Base-by-base conservation (phyloP, 139 green algal genomes). In the Chlamydomonas applanata region DNA sequence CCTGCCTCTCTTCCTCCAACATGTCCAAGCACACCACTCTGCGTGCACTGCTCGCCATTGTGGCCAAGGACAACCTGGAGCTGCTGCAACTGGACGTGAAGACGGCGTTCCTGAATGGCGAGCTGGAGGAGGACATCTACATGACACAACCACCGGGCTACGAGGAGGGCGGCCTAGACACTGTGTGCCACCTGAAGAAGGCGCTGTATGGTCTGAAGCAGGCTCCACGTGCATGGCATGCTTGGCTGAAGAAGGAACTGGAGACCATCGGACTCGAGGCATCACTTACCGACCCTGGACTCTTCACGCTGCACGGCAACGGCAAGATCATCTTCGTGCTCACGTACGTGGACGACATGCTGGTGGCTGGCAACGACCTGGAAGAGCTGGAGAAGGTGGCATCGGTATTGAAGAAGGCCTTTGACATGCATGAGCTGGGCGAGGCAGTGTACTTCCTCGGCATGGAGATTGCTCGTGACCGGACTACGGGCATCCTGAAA, bases 161-260 rank as follows among this genome's bases (percentile, higher is more conserved):
- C 53, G 40, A 69, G 5, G 4, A 74, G 29, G 67, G 49, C 0
- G 64, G 40, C 13, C 20, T 4, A 3, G 24, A 25, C 22, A 19
- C 49, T 27, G 54, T 13, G 20, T 78, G 73, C 54, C n/a, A n/a
- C n/a, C n/a, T n/a, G n/a, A n/a, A n/a, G n/a, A n/a, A n/a, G n/a
- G n/a, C n/a, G n/a, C n/a, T 88, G 1, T 88, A 90, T 53, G 82
- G 85, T 0, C 66, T 90, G 4, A 77, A 78, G 25, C 85, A 88
- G 69, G 82, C 85, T 29, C 76, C 78, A 13, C 69, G 85, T 25
- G 72, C 73, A 0, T 90, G 85, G 82, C 57, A 90, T 35, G 63
- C 56, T 4, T 35, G 68, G n/a, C 69, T 84, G 4, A 80, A 80
- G 34, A 34, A 56, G 16, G 53, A 74, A 7, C 73, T 89, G 52